Evolutionary conservation across 257 asterid genomes (phyloP).

Genomic region (Solanum clarkiae): DNA sequence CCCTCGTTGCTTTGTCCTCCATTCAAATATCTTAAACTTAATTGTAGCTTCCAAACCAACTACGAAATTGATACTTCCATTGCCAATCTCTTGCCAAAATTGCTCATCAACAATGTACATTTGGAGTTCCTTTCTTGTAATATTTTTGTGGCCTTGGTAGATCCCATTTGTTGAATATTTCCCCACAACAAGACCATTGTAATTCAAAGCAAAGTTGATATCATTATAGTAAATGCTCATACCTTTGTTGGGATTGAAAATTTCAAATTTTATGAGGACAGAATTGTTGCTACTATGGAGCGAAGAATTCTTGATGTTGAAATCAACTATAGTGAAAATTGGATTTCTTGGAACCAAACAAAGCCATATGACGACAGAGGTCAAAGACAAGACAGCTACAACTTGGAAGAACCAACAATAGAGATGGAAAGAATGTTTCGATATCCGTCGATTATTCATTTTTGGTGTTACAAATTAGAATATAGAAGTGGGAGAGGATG

Average conservation of each 20-base stretch:
- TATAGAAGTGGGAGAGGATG: background rate
- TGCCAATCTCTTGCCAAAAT: background rate
- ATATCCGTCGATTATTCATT: background rate
- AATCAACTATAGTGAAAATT: background rate
- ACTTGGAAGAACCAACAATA: constrained; percentile 3
- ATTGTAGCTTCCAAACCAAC: background rate
- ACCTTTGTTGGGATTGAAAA: constrained; percentile 1
- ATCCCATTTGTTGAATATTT: background rate
- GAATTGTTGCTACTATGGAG: background rate
- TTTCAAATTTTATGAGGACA: background rate
- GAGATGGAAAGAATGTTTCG: background rate
- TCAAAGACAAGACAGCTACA: background rate
- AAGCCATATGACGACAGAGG: background rate
- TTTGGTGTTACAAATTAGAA: background rate
- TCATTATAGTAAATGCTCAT: background rate
- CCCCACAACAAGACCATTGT: background rate
- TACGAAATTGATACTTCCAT: background rate
- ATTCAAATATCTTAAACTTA: background rate
- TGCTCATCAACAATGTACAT: background rate
- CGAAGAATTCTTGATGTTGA: background rate
- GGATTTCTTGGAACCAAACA: background rate
- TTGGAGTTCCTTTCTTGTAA: background rate
- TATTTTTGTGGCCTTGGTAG: background rate
- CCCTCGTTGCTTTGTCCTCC: background rate
- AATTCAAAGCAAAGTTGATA: background rate